Base-by-base conservation (phyloP, 2,329 filamentous ascomycete species). In the Clathrospora elynae region DNA sequence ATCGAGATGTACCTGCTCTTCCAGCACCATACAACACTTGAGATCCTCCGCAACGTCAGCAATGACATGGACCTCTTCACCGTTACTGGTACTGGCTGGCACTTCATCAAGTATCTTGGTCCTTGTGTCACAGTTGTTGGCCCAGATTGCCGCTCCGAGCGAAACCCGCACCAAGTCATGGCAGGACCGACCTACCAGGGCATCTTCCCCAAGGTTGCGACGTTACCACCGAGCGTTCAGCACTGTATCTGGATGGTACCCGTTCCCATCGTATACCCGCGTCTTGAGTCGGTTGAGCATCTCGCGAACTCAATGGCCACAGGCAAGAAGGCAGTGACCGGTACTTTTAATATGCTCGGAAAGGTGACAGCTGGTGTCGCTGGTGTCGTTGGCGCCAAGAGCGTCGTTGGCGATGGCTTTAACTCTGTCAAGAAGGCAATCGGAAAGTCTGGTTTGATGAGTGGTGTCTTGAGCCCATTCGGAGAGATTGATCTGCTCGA, bases 1-100 rank as follows among this genome's bases (percentile, higher is more conserved):
- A 91, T 95, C 41, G 90, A 97, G 57, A 96, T 96, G 91, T 99
- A 97, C 66, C 79, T 99, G 23, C 81, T 99, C 6, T 99, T 99
- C 78, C 93, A 99, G 66, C 93, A 99, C 65, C 93, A 99, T 70
- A 97, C 93, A 0, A 97, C 92, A 0, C 78, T 95, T 3, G 93
- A 97, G 65, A 88, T 97, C 28, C 82, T 99, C 43, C 87, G 91
- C 37, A 92, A 95, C 58, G 86, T 95, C 44, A 87, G 81, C 62
- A 88, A 88, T 32, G 93, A 99, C 63, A 80, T 85, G 33, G 93
- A 99, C 60, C 82, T 99, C 5, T 99, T 99, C 73, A 97, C 92
- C 1, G 86, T 99, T 41, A 97, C 93, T 0, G 92, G 93, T n/a
- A 87, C 87, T 13, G 93, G 93, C 6, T 99, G 93, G 93, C 93